These are phyloP conservation scores for Endotrypanum monterogeii DNA, from an alignment of 208 protist species.

Conservation along the genomic window DNA sequence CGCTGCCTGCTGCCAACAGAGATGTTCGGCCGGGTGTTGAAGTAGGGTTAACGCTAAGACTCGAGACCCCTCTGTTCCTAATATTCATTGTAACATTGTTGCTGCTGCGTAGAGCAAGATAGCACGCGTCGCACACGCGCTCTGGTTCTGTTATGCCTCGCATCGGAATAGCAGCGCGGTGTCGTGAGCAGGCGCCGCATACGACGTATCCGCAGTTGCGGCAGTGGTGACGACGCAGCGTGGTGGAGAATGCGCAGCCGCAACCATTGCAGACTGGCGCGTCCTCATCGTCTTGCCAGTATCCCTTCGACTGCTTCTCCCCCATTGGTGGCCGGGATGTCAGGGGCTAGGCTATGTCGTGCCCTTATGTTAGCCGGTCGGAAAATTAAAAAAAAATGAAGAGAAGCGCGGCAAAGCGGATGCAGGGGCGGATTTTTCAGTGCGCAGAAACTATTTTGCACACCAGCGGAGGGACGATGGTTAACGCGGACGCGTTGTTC, in stretches of 20 bases:
- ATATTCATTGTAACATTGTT: slow-evolving; percentile 19
- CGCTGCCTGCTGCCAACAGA: background rate
- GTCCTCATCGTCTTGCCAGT: slow-evolving; percentile 91
- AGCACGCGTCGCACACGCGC: slow-evolving; percentile 82
- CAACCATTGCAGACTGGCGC: slow-evolving; percentile 82
- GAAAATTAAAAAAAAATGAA: too few species aligned
- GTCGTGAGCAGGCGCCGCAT: slow-evolving; percentile 84
- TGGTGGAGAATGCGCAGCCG: slow-evolving; percentile 62
- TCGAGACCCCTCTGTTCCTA: slow-evolving; percentile 10
- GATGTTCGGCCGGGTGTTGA: background rate
- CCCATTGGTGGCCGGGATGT: slow-evolving; percentile 39
- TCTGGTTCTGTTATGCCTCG: slow-evolving; percentile 50
- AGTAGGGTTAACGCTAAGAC: slow-evolving; percentile 8
- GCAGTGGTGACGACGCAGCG: slow-evolving; percentile 92
- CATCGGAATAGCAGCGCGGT: slow-evolving; percentile 50
- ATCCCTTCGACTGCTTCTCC: slow-evolving; percentile 56
- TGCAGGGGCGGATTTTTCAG: background rate
- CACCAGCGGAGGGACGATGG: background rate
- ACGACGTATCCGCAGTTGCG: slow-evolving; percentile 94
- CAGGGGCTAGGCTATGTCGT: background rate
- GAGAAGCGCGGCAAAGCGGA: background rate
- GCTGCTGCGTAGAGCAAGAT: slow-evolving; percentile 44
- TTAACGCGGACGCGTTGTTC: background rate
- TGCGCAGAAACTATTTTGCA: background rate
- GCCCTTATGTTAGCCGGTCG: background rate